These are phyloP conservation scores for Candida silvatica DNA, from an alignment of 805 yeast species.

Conservation along the genomic window DNA sequence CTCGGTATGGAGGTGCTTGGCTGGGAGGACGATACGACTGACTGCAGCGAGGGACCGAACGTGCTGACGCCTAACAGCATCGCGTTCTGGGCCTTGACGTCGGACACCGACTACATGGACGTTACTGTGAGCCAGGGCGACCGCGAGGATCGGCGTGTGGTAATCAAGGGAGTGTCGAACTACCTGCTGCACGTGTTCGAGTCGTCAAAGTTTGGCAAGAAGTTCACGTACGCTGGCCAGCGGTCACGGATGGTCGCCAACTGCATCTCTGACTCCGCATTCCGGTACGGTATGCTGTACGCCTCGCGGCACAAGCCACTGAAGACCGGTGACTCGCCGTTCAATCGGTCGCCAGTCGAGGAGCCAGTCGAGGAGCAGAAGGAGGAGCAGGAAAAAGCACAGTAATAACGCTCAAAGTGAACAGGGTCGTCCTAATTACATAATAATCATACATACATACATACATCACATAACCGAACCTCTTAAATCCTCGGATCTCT, in stretches of 20 bases:
- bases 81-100: slow-evolving; percentile 20
- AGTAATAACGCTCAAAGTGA: too few species aligned
- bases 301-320: neutral
- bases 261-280: neutral
- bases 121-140: slow-evolving; percentile 32
- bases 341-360: too few species aligned
- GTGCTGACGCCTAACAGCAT: slow-evolving; percentile 30
- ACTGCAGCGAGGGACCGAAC: slow-evolving; percentile 13
- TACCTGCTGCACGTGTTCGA: slow-evolving; percentile 26
- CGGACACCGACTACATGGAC: slow-evolving; percentile 26
- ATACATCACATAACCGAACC: too few species aligned
- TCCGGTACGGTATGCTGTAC: neutral
- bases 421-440: too few species aligned
- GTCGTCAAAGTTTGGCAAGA: slow-evolving; percentile 8
- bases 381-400: too few species aligned
- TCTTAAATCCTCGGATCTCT: too few species aligned
- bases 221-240: neutral
- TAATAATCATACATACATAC: too few species aligned
- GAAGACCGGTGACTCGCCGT: too few species aligned
- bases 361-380: too few species aligned
- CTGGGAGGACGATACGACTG: slow-evolving; percentile 16
- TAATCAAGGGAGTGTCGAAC: slow-evolving; percentile 28
- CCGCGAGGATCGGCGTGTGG: slow-evolving; percentile 24
- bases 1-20: slow-evolving; percentile 25
- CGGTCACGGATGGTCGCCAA: neutral